phyloP scores from a whole-genome alignment of 345 rosid species.

The Hypericum perforatum region DNA sequence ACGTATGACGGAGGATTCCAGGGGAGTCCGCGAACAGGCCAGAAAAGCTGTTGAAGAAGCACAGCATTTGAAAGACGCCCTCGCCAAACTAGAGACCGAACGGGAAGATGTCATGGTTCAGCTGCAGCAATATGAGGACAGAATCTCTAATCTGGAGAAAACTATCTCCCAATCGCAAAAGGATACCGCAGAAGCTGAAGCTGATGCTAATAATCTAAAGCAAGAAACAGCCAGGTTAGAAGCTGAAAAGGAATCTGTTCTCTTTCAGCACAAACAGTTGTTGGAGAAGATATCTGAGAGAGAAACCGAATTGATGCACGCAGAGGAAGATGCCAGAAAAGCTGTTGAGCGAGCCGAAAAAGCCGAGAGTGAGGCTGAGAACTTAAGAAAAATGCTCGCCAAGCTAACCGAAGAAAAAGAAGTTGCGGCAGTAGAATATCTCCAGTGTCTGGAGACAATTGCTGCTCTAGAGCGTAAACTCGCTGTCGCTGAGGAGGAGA shows the following conservation, averaged over 20 bases:
- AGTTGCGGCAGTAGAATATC: constrained; percentile 53
- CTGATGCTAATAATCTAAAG: constrained; percentile 43
- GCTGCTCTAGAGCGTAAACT: constrained; percentile 56
- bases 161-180: constrained; percentile 38
- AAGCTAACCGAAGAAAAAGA: constrained; percentile 60
- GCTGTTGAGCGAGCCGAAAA: constrained; percentile 42
- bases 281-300: constrained; percentile 49
- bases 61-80: constrained; percentile 51
- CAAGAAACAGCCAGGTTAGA: constrained; percentile 44
- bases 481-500: constrained; percentile 51
- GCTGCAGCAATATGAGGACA: constrained; percentile 63
- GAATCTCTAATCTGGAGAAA: constrained; percentile 51
- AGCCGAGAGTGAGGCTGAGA: constrained; percentile 64
- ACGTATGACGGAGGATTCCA: constrained; percentile 57
- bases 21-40: constrained; percentile 51
- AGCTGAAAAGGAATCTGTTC: constrained; percentile 60
- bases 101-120: constrained; percentile 52
- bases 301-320: constrained; percentile 46
- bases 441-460: constrained; percentile 65
- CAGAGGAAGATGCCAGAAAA: constrained; percentile 50
- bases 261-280: constrained; percentile 41
- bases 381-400: constrained; percentile 44
- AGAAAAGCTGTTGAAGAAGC: constrained; percentile 73
- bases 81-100: constrained; percentile 49
- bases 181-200: constrained; percentile 61